Conservation (phyloP, 805 yeast species). For the Yarrowia sp. region DNA sequence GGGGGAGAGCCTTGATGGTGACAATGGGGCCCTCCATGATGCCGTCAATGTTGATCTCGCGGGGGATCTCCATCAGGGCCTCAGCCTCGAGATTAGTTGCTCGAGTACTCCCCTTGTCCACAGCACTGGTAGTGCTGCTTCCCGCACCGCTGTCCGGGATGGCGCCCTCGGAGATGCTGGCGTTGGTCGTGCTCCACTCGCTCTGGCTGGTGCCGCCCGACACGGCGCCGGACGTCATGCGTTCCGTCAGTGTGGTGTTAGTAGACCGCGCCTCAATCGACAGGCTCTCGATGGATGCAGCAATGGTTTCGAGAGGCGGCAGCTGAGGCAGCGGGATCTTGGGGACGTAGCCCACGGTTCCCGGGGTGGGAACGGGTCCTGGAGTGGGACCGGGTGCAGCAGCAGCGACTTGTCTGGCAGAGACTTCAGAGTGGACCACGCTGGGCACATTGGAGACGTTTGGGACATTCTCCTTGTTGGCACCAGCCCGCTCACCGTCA, state of each 20-base stretch:
- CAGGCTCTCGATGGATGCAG: constrained; percentile 24
- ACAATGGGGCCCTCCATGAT: neutral
- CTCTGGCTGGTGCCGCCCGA: constrained; percentile 20
- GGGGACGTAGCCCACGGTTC: constrained; percentile 3
- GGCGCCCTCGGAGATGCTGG: constrained; percentile 4
- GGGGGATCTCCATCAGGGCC: neutral
- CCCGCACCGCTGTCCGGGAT: neutral
- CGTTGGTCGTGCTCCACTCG: constrained; percentile 21
- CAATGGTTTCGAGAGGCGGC: constrained; percentile 18
- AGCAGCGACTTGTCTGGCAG: too few species aligned
- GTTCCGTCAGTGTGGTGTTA: constrained; percentile 2
- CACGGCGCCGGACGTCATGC: constrained; percentile 6
- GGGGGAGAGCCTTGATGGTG: constrained; percentile 2
- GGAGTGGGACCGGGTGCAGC: too few species aligned
- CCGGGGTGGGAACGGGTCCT: too few species aligned
- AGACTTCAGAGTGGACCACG: too few species aligned
- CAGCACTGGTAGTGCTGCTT: neutral
- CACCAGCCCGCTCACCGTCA: neutral
- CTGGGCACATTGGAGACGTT: neutral
- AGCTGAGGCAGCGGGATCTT: constrained; percentile 30
- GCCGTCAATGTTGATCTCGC: too few species aligned
- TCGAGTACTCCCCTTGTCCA: constrained; percentile 19
- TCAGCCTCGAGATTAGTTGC: neutral
- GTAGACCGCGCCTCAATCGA: constrained; percentile 11
- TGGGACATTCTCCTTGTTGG: constrained; percentile 29